A percentile compares a stretch with the other conserved stretches of the same genome.
These are phyloP conservation scores for Leishmania amazonensis DNA, from an alignment of 208 protist species.

Conservation along the genomic window DNA sequence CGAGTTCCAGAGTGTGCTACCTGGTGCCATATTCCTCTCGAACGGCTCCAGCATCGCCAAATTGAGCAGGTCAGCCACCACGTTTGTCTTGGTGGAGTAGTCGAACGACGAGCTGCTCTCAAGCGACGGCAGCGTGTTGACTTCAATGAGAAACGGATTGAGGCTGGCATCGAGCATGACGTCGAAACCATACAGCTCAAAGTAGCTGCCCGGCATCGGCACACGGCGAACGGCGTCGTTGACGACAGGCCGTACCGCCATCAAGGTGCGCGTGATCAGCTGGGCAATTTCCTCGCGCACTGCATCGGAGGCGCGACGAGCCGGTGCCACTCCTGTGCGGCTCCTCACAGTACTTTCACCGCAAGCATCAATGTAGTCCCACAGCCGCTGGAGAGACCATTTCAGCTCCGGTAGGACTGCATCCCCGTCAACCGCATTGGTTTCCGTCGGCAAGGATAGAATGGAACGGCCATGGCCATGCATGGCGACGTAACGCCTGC, in stretches of 20 bases:
- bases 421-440: background rate
- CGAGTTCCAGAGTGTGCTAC: constrained; percentile 21
- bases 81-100: constrained; percentile 85
- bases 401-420: constrained; percentile 50
- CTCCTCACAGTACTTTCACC: background rate
- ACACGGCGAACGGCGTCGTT: constrained; percentile 19
- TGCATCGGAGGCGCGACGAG: constrained; percentile 33
- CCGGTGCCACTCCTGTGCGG: background rate
- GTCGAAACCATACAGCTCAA: constrained; percentile 94
- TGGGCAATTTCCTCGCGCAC: constrained; percentile 66
- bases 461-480: constrained; percentile 7
- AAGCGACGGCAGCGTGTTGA: constrained; percentile 93
- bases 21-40: constrained; percentile 32
- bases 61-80: constrained; percentile 90
- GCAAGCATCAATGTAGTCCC: constrained; percentile 52
- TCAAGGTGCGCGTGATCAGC: constrained; percentile 73
- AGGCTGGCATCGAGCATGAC: constrained; percentile 85
- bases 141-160: constrained; percentile 86
- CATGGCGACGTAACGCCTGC: constrained; percentile 43
- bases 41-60: constrained; percentile 84
- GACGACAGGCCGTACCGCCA: constrained; percentile 57
- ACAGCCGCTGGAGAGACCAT: constrained; percentile 68
- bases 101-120: constrained; percentile 89
- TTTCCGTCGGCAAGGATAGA: background rate
- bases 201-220: constrained; percentile 54